These are phyloP conservation scores for Mycena chlorophos DNA, from an alignment of 768 basidiomycete species.

Conservation along the genomic window DNA sequence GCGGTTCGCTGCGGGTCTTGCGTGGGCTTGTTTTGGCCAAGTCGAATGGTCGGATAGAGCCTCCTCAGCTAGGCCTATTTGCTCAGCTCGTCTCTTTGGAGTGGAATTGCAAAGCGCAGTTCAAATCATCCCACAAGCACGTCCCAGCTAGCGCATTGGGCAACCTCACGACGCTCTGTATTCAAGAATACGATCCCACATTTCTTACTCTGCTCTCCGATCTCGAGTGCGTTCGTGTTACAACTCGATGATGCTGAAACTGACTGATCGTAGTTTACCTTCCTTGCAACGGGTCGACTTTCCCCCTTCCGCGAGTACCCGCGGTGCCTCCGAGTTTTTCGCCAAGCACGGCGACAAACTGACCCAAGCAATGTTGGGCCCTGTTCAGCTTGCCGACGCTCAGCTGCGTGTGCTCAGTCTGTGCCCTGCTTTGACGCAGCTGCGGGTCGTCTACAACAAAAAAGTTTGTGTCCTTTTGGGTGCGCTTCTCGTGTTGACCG, in stretches of 20 bases:
- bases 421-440: neutral
- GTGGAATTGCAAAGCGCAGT: neutral
- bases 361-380: neutral
- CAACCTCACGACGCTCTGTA: neutral
- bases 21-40: neutral
- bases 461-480: no score
- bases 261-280: neutral
- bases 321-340: neutral
- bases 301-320: no score
- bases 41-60: neutral
- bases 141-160: neutral
- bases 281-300: neutral
- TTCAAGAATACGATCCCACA: neutral
- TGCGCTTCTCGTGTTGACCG: no score
- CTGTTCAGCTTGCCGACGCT: neutral
- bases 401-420: neutral
- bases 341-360: neutral
- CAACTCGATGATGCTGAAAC: neutral
- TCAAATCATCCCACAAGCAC: neutral
- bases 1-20: neutral
- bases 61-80: neutral
- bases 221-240: neutral
- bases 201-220: neutral
- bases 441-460: neutral
- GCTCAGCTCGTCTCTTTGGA: neutral